phyloP scores from a whole-genome alignment of 495 filamentous ascomycete species.

The Aspergillus hancockii region DNA sequence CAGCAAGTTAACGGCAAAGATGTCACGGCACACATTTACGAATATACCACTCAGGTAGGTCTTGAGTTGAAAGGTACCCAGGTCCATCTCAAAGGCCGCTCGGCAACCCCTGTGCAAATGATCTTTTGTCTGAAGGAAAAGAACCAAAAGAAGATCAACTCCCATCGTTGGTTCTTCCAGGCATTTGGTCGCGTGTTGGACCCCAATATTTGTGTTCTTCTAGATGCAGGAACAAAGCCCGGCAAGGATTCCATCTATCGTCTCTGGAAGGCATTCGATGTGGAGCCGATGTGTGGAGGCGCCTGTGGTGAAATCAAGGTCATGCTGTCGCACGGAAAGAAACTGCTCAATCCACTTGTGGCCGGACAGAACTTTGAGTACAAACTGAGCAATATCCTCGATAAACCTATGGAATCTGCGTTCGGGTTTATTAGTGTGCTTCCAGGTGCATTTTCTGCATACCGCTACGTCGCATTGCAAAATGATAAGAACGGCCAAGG shows the following conservation, averaged over 20 bases:
- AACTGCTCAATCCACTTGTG: constrained; percentile 89
- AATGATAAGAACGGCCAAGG: constrained; percentile 94
- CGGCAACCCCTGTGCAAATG: constrained; percentile 86
- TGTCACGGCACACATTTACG: constrained; percentile 98
- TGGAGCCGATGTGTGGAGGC: constrained; percentile 95
- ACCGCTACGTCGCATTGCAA: constrained; percentile 90
- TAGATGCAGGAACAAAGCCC: constrained; percentile 95
- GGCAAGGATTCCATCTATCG: constrained; percentile 93
- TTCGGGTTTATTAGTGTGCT: constrained; percentile 98
- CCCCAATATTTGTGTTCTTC: constrained; percentile 93
- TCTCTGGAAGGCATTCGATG: constrained; percentile 97
- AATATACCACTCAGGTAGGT: constrained; percentile 94
- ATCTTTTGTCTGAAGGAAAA: constrained; percentile 99
- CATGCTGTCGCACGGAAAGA: constrained; percentile 91
- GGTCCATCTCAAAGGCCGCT: constrained; percentile 73
- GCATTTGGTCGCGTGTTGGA: constrained; percentile 92
- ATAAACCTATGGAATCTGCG: constrained; percentile 95
- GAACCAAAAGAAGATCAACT: constrained; percentile 99
- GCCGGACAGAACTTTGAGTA: constrained; percentile 99
- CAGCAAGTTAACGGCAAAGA: constrained; percentile 97
- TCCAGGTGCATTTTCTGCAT: constrained; percentile 97
- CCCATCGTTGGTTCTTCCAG: constrained; percentile 98
- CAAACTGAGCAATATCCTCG: constrained; percentile 99
- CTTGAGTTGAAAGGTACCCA: constrained; percentile 86
- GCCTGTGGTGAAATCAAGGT: constrained; percentile 99